Evolutionary conservation across 2,329 filamentous ascomycete genomes (phyloP).

Genomic region (Leptographium lundbergii): DNA sequence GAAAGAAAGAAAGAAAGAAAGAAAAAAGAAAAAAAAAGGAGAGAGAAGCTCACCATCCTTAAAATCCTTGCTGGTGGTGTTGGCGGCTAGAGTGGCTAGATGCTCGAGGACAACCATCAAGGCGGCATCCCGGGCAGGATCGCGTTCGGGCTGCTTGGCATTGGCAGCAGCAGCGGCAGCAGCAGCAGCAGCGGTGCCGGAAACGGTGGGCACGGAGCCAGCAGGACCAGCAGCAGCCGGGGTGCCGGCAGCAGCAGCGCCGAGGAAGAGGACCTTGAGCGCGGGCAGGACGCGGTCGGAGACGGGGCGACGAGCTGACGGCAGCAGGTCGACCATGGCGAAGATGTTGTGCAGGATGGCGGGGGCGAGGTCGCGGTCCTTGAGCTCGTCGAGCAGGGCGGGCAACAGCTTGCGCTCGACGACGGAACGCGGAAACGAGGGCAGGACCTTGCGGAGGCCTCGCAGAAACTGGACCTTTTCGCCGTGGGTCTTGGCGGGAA

Average conservation of each 20-base stretch:
- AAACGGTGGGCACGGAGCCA: background rate
- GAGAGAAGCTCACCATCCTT: conserved; percentile 59
- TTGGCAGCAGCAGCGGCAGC: conserved; percentile 15
- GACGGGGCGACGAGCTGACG: conserved; percentile 66
- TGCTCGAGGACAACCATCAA: conserved; percentile 87
- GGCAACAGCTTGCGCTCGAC: conserved; percentile 91
- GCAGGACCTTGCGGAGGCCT: conserved; percentile 73
- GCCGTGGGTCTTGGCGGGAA: conserved; percentile 81
- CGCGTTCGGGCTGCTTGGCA: conserved; percentile 55
- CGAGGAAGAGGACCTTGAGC: conserved; percentile 71
- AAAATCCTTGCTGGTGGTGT: conserved; percentile 83
- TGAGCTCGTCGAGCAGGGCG: conserved; percentile 81
- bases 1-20: background rate
- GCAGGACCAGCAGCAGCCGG: background rate
- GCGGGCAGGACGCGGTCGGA: conserved; percentile 76
- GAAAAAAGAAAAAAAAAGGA: too few species aligned
- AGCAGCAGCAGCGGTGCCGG: background rate
- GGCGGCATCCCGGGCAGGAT: conserved; percentile 74
- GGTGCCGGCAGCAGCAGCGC: conserved; percentile 17
- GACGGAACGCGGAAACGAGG: conserved; percentile 85
- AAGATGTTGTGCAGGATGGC: conserved; percentile 86
- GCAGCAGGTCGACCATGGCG: conserved; percentile 70
- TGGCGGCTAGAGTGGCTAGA: conserved; percentile 60
- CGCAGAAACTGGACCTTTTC: conserved; percentile 90
- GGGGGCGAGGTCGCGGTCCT: conserved; percentile 77